Evolutionary conservation across 345 rosid species (phyloP).

Genomic region (Euphorbia peplus): DNA sequence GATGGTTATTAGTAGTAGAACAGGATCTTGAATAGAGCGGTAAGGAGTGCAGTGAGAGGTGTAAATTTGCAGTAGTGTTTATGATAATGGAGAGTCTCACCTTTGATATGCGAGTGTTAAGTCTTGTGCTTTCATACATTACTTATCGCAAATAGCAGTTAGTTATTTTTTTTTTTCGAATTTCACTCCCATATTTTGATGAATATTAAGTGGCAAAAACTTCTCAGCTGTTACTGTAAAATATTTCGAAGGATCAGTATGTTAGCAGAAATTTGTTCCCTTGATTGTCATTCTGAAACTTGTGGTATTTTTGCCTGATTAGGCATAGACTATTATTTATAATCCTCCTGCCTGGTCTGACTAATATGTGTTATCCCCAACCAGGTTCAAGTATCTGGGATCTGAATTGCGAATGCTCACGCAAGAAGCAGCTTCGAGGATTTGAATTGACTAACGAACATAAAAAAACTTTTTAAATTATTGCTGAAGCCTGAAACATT

Average conservation of each 20-base stretch:
- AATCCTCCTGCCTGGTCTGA: no score
- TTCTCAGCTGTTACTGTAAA: background rate
- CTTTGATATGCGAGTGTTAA: background rate
- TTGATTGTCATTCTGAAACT: background rate
- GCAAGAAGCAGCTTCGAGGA: background rate
- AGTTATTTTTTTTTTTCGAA: background rate
- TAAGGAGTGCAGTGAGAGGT: background rate
- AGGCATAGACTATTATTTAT: no score
- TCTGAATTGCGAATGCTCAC: background rate
- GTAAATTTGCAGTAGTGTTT: background rate
- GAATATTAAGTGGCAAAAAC: background rate
- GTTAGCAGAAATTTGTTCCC: background rate
- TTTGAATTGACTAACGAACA: background rate
- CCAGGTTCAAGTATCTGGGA: background rate
- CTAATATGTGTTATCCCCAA: no score
- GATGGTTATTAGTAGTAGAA: background rate
- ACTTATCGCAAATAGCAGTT: background rate
- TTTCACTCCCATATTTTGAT: background rate
- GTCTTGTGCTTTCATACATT: background rate
- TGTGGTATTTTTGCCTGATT: no score
- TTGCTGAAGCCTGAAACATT: background rate
- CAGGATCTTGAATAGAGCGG: background rate
- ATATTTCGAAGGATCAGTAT: background rate
- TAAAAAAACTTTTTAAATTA: background rate
- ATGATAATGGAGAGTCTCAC: background rate